These are phyloP conservation scores for Aspergillus cavernicola DNA, from an alignment of 495 filamentous ascomycete species.

Conservation along the genomic window DNA sequence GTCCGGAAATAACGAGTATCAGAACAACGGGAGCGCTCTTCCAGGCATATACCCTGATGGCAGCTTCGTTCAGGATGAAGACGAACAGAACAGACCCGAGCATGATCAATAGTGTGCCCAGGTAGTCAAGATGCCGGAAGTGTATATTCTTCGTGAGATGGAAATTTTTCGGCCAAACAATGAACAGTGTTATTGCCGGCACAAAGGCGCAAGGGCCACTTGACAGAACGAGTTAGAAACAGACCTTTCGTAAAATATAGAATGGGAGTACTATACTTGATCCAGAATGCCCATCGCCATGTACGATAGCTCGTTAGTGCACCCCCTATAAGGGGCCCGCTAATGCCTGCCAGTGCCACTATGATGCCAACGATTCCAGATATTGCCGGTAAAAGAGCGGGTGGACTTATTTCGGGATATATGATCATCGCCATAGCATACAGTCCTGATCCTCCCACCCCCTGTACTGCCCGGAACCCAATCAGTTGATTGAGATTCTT, in stretches of 20 bases:
- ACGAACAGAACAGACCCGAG: background rate
- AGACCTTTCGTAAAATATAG: background rate
- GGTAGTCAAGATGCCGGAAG: background rate
- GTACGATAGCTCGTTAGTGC: background rate
- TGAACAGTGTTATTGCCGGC: background rate
- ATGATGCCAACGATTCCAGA: background rate
- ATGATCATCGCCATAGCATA: background rate
- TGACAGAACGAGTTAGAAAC: background rate
- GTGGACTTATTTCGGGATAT: background rate
- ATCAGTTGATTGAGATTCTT: background rate
- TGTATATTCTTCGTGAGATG: background rate
- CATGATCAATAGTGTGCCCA: background rate
- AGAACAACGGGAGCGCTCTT: background rate
- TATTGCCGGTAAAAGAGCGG: background rate
- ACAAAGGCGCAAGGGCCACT: background rate
- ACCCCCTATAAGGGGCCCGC: background rate
- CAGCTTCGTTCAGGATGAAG: background rate
- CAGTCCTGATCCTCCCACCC: background rate
- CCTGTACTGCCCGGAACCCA: background rate
- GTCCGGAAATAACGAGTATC: background rate
- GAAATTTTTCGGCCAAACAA: background rate
- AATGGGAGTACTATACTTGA: background rate
- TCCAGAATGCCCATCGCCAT: background rate
- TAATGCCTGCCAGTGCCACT: background rate
- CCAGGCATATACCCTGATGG: background rate